Conservation (phyloP, 2,329 filamentous ascomycete species). For the Fusarium aywerte region DNA sequence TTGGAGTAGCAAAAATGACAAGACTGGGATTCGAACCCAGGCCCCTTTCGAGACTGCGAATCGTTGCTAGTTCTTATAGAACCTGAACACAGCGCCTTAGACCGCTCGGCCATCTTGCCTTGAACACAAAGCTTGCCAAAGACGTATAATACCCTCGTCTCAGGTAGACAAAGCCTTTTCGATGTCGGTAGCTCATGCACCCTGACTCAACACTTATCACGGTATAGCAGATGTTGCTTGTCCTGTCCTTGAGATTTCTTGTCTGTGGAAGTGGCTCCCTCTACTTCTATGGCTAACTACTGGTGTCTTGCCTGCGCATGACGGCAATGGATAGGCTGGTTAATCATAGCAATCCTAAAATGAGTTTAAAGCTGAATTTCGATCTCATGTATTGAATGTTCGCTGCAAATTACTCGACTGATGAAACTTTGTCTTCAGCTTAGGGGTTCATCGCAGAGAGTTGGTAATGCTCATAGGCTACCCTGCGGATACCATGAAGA, state of each 20-base stretch:
- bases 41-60: conserved; percentile 43
- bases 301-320: too few relatives aligned
- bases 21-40: conserved; percentile 42
- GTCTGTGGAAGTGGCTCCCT: too few relatives aligned
- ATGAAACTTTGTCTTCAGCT: too few relatives aligned
- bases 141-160: accelerated
- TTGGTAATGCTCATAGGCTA: neutral
- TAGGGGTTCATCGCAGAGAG: too few relatives aligned
- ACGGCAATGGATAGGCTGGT: too few relatives aligned
- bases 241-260: too few relatives aligned
- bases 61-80: conserved; percentile 34
- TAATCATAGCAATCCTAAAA: too few relatives aligned
- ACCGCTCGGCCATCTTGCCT: conserved; percentile 38
- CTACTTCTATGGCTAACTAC: too few relatives aligned
- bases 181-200: neutral
- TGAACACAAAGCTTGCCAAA: accelerated
- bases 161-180: accelerated
- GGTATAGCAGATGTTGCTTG: too few relatives aligned
- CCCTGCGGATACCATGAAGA: neutral
- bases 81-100: conserved; percentile 44
- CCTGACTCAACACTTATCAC: accelerated
- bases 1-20: conserved; percentile 12
- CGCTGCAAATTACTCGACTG: too few relatives aligned
- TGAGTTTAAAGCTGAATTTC: too few relatives aligned
- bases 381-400: too few relatives aligned